Evolutionary conservation across 176 grass and related monocot species (phyloP).

Genomic region (Musa troglodytarum): DNA sequence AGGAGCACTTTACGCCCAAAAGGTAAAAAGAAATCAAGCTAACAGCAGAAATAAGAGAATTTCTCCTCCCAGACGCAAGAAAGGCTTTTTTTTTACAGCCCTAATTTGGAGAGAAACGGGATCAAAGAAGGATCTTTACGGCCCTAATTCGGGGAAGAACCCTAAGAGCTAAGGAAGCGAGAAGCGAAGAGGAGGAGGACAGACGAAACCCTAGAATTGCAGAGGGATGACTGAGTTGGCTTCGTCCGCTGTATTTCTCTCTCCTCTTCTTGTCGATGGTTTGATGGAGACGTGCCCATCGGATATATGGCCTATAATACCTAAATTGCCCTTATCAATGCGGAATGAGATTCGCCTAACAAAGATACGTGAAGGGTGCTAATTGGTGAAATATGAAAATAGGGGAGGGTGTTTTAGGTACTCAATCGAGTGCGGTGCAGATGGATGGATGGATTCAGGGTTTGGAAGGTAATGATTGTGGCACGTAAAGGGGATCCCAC

Average conservation of each 20-base stretch:
- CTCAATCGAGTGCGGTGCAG: too few relatives aligned
- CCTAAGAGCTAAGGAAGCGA: neutral
- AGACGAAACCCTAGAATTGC: slow-evolving; percentile 5
- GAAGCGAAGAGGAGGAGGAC: neutral
- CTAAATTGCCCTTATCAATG: too few relatives aligned
- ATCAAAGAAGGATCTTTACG: neutral
- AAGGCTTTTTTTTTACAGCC: too few relatives aligned
- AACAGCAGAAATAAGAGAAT: neutral
- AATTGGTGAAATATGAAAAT: too few relatives aligned
- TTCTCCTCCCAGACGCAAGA: neutral
- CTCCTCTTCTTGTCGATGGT: neutral
- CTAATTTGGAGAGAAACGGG: neutral
- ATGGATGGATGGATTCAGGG: neutral
- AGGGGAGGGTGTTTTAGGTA: too few relatives aligned
- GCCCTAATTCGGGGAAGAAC: neutral
- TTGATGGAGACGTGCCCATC: neutral
- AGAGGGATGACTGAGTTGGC: neutral
- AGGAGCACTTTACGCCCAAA: neutral
- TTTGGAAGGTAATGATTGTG: neutral
- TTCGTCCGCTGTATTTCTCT: neutral
- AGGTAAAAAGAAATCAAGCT: neutral
- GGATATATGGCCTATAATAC: too few relatives aligned
- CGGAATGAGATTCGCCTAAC: too few relatives aligned
- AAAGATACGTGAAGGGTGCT: too few relatives aligned
- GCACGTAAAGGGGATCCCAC: neutral